phyloP scores from a whole-genome alignment of 2,329 filamentous ascomycete genomes.

The Pseudogymnoascus sp. region DNA sequence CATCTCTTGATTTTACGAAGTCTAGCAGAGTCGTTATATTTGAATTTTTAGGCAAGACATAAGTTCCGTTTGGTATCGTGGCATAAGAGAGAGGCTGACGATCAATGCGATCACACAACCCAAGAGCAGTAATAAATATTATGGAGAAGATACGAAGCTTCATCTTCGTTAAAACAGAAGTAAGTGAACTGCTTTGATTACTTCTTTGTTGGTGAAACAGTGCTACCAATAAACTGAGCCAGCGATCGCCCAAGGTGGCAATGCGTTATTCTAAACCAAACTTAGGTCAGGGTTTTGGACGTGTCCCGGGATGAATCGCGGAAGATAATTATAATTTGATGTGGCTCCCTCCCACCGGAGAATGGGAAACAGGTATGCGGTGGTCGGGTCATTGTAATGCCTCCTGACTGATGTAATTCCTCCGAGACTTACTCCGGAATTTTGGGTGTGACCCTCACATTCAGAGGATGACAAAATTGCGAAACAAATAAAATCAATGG shows the following conservation, averaged over 20 bases:
- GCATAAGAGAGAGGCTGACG: conserved; percentile 12
- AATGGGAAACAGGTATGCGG: neutral
- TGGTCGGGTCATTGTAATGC: neutral
- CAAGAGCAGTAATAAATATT: neutral
- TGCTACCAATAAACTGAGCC: neutral
- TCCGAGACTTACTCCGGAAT: neutral
- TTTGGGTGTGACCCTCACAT: neutral
- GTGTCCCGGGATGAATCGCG: neutral
- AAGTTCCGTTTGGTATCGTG: neutral
- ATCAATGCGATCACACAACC: neutral
- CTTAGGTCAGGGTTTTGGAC: neutral
- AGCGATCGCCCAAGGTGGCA: neutral
- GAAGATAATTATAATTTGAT: neutral
- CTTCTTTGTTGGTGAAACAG: neutral
- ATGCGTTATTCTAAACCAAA: neutral
- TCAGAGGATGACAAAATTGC: neutral
- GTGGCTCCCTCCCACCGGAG: neutral
- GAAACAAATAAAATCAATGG: neutral
- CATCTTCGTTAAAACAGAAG: neutral
- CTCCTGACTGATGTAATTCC: neutral
- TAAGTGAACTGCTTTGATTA: neutral
- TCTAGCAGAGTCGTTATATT: conserved; percentile 12
- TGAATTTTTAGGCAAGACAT: conserved; percentile 9
- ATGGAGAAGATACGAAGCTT: neutral
- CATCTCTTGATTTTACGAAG: conserved; percentile 13